These are phyloP conservation scores for Cucurbita moschata DNA, from an alignment of 306 rosid species.

Conservation along the genomic window DNA sequence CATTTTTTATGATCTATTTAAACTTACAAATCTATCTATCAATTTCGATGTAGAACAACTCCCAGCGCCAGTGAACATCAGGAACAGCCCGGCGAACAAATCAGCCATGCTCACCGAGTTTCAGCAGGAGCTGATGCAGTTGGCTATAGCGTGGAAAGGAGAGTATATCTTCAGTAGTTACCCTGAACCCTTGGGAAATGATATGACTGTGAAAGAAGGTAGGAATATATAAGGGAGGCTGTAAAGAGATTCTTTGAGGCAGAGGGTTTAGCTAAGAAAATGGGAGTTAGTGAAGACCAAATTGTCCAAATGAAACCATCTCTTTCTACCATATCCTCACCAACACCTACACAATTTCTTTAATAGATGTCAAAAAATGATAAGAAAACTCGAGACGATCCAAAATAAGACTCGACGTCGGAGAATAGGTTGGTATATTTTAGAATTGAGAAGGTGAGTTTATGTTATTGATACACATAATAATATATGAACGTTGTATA, in stretches of 20 bases:
- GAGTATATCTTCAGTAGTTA: constrained; percentile 50
- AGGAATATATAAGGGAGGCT: constrained; percentile 55
- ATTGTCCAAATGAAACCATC: constrained; percentile 88
- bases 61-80: constrained; percentile 39
- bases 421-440: neutral
- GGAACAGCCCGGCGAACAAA: constrained; percentile 43
- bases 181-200: constrained; percentile 40
- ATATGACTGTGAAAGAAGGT: constrained; percentile 64
- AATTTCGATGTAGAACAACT: constrained; percentile 34
- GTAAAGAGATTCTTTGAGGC: constrained; percentile 60
- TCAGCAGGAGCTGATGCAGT: constrained; percentile 68
- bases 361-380: neutral
- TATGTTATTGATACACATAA: neutral
- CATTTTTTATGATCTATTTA: neutral
- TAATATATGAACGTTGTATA: too few relatives aligned
- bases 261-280: constrained; percentile 46
- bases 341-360: constrained; percentile 4
- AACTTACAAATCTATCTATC: neutral
- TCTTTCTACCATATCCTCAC: constrained; percentile 43
- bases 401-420: neutral
- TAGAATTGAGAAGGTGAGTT: neutral
- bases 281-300: constrained; percentile 65
- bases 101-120: constrained; percentile 47
- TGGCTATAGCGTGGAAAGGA: constrained; percentile 73
- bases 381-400: neutral